phyloP scores from a whole-genome alignment of 1,284 basidiomycete species.

The Thecaphora frezii region DNA sequence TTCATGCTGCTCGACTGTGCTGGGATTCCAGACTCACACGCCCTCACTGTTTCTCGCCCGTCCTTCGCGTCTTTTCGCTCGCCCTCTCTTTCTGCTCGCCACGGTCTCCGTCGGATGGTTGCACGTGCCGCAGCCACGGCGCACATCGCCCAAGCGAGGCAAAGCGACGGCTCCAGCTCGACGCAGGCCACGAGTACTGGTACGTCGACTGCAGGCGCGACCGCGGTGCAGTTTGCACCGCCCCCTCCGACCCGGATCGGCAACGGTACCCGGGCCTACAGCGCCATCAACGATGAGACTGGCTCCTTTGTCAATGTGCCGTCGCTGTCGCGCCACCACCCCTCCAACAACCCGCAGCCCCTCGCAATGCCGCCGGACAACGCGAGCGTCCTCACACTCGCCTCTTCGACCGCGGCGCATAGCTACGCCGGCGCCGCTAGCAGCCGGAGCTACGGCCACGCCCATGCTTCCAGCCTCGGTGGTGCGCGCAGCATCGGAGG shows the following conservation, averaged over 20 bases:
- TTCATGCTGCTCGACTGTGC: no score
- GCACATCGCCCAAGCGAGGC: slow-evolving; percentile 83
- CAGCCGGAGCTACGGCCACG: slow-evolving; percentile 23
- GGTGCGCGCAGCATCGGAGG: slow-evolving; percentile 47
- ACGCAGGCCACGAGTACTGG: no score
- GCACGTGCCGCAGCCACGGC: slow-evolving; percentile 67
- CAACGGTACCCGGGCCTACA: background rate
- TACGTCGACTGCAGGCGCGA: background rate
- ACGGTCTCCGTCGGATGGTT: no score
- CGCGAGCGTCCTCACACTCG: slow-evolving; percentile 86
- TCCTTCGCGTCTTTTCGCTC: no score
- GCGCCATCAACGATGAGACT: slow-evolving; percentile 10
- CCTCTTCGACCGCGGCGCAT: slow-evolving; percentile 71
- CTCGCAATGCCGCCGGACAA: slow-evolving; percentile 85
- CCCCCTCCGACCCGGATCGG: slow-evolving; percentile 7
- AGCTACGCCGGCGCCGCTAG: slow-evolving; percentile 32
- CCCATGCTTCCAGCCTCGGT: slow-evolving; percentile 37
- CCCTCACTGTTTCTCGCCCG: no score
- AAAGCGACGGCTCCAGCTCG: slow-evolving; percentile 35
- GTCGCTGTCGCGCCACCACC: slow-evolving; percentile 83
- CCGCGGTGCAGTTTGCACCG: slow-evolving; percentile 13
- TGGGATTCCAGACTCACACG: background rate
- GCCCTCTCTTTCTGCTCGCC: no score
- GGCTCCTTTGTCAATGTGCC: slow-evolving; percentile 62
- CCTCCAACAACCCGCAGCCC: slow-evolving; percentile 89